These are phyloP conservation scores for Fusarium sterilihyphosum DNA, from an alignment of 2,329 filamentous ascomycete genomes.

Conservation along the genomic window DNA sequence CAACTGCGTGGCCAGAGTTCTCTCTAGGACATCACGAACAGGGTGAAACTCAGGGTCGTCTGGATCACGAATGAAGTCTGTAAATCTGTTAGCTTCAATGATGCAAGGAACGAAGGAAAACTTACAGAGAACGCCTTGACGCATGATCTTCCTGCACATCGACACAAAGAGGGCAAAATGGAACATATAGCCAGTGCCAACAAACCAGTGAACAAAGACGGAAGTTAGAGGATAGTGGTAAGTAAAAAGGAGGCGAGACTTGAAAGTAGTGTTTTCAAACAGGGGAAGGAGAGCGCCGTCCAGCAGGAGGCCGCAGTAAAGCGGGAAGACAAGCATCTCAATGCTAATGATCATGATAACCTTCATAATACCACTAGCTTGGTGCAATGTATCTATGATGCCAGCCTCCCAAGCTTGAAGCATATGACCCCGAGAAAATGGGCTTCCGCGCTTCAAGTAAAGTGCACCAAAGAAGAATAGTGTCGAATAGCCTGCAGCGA, in stretches of 20 bases:
- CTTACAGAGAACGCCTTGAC: slow-evolving; percentile 90
- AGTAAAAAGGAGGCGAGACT: slow-evolving; percentile 82
- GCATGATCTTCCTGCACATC: slow-evolving; percentile 98
- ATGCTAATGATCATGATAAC: slow-evolving; percentile 98
- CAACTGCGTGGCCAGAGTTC: slow-evolving; percentile 90
- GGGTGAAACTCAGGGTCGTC: slow-evolving; percentile 99
- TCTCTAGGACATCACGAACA: slow-evolving; percentile 93
- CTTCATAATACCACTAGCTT: slow-evolving; percentile 96
- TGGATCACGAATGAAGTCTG: slow-evolving; percentile 95
- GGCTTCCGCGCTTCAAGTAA: slow-evolving; percentile 79
- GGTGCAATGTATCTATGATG: slow-evolving; percentile 83
- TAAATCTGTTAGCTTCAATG: slow-evolving; percentile 15
- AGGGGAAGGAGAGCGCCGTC: slow-evolving; percentile 89
- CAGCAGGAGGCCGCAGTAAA: slow-evolving; percentile 93
- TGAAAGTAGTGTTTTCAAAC: slow-evolving; percentile 82
- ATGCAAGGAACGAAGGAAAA: slow-evolving; percentile 28
- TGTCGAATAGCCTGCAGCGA: slow-evolving; percentile 82
- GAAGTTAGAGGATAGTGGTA: slow-evolving; percentile 84
- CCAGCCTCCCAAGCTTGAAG: slow-evolving; percentile 77
- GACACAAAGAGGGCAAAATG: slow-evolving; percentile 98
- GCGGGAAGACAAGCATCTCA: slow-evolving; percentile 96
- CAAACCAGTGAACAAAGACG: slow-evolving; percentile 98
- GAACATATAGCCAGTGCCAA: slow-evolving; percentile 99
- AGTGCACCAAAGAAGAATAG: slow-evolving; percentile 78
- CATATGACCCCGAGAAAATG: slow-evolving; percentile 68